These are phyloP conservation scores for Zea luxurians DNA, from an alignment of 176 grass and related monocot species.

Conservation along the genomic window DNA sequence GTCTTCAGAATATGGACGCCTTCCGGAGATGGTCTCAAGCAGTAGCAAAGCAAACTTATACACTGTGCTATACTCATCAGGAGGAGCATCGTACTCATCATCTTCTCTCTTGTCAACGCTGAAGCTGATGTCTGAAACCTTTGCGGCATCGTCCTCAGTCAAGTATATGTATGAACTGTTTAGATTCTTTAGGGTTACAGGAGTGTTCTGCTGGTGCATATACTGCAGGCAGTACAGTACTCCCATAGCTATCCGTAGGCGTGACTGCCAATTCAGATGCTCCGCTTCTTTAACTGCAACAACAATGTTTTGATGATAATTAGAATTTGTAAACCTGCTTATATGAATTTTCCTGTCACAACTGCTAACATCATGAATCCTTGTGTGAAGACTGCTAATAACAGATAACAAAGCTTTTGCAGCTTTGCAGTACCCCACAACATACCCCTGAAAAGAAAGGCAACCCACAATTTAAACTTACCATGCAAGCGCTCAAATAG, in stretches of 20 bases:
- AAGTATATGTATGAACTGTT: conserved; percentile 74
- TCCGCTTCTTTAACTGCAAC: conserved; percentile 92
- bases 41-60: conserved; percentile 83
- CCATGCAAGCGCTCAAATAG: conserved; percentile 86
- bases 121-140: conserved; percentile 59
- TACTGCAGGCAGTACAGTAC: conserved; percentile 69
- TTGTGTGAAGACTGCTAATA: not conserved
- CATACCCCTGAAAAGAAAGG: not conserved
- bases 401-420: not conserved
- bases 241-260: conserved; percentile 73
- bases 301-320: conserved; percentile 5
- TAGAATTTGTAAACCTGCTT: not conserved
- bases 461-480: conserved; percentile 37
- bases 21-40: conserved; percentile 89
- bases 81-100: conserved; percentile 28
- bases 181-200: conserved; percentile 50
- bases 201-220: conserved; percentile 56
- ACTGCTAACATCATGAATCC: conserved; percentile 17
- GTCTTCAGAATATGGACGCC: conserved; percentile 78
- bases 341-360: not conserved
- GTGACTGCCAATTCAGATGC: conserved; percentile 67
- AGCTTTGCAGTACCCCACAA: not conserved
- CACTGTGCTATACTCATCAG: conserved; percentile 46
- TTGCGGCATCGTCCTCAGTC: conserved; percentile 81
- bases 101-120: conserved; percentile 39